Percentiles rank a stretch among this genome's conserved stretches.
phyloP scores from a whole-genome alignment of 192 early-diverging fungal species.

The Dispira simplex region DNA sequence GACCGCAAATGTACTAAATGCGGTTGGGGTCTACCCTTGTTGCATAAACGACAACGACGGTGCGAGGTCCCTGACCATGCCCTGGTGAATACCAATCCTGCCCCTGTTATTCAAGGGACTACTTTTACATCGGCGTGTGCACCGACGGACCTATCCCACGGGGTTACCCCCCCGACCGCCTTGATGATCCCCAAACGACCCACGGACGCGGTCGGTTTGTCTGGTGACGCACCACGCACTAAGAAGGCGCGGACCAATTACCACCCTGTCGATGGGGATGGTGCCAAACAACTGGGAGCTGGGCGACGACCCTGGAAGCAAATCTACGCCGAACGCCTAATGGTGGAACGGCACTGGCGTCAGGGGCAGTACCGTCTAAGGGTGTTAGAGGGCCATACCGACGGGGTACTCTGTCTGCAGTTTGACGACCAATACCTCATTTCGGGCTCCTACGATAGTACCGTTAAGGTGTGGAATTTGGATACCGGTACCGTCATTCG shows the following conservation, averaged over 20 bases:
- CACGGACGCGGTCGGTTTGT: too few species aligned
- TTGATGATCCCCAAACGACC: too few species aligned
- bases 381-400: constrained; percentile 62
- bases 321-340: constrained; percentile 82
- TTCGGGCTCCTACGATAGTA: constrained; percentile 79
- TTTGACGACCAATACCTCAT: constrained; percentile 74
- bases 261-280: too few species aligned
- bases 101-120: too few species aligned
- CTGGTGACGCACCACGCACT: too few species aligned
- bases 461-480: constrained; percentile 75
- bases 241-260: too few species aligned
- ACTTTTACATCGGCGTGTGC: too few species aligned
- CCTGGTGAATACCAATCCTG: constrained; percentile 51
- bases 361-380: constrained; percentile 51
- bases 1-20: constrained; percentile 90
- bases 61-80: constrained; percentile 10
- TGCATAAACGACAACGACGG: constrained; percentile 30
- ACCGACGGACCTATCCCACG: too few species aligned
- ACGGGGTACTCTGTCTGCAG: constrained; percentile 82
- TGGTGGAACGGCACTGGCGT: constrained; percentile 92
- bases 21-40: constrained; percentile 91
- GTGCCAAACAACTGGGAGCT: neutral
- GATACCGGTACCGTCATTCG: constrained; percentile 69
- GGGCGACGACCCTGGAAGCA: constrained; percentile 79
- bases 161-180: too few species aligned